Conservation (phyloP, 2,329 filamentous ascomycete genomes). For the Chrysoporthe puriensis region DNA sequence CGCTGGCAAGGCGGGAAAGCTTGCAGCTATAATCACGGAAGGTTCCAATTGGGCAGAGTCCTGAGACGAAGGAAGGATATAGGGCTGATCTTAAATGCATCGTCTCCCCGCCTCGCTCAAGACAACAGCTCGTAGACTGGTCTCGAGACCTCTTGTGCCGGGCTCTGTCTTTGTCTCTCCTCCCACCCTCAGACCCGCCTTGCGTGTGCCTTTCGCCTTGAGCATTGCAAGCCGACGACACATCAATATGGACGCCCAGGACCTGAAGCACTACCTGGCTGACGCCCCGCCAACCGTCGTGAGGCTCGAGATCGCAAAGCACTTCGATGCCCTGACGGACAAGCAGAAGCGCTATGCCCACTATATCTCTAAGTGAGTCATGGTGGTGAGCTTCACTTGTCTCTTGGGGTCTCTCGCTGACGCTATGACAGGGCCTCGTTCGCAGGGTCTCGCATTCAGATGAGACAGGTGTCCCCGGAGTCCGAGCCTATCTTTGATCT, state of each 20-base stretch:
- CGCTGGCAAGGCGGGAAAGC: conserved; percentile 11
- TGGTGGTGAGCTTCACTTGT: neutral
- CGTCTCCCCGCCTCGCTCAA: conserved; percentile 24
- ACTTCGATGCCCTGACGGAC: conserved; percentile 79
- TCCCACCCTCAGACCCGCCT: conserved; percentile 9
- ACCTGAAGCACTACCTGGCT: conserved; percentile 79
- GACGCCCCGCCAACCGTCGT: conserved; percentile 90
- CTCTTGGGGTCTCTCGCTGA: conserved; percentile 19
- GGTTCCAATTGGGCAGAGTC: neutral
- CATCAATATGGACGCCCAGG: conserved; percentile 59
- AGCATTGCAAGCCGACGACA: conserved; percentile 26
- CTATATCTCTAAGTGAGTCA: conserved; percentile 74
- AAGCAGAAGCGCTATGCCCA: conserved; percentile 90
- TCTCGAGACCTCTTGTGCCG: conserved; percentile 17
- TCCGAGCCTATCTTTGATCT: conserved; percentile 81
- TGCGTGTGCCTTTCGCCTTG: conserved; percentile 9
- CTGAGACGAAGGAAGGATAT: conserved; percentile 13
- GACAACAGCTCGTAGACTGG: conserved; percentile 26
- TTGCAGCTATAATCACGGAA: neutral
- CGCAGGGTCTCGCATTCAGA: conserved; percentile 75
- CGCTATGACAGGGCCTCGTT: conserved; percentile 66
- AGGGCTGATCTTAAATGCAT: conserved; percentile 23
- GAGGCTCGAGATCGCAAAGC: conserved; percentile 85
- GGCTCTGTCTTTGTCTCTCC: conserved; percentile 5
- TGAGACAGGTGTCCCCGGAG: conserved; percentile 81